phyloP scores from a whole-genome alignment of 2,329 filamentous ascomycete species.

The Paracoccidioides lutzii region DNA sequence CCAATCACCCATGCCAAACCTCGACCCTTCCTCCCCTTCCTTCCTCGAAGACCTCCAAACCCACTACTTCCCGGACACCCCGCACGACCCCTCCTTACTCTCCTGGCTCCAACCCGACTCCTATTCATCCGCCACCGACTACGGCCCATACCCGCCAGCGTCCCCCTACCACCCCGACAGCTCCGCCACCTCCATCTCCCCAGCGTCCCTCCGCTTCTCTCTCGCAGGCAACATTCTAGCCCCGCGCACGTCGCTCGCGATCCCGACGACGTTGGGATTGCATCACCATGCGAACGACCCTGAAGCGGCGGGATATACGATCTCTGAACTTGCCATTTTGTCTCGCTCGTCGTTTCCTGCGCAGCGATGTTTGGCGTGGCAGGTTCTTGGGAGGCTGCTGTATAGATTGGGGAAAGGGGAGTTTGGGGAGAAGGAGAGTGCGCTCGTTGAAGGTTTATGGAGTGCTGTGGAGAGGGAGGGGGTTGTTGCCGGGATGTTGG shows the following conservation, averaged over 20 bases:
- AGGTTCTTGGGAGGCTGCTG: conserved; percentile 73
- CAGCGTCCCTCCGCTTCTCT: conserved; percentile 74
- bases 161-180: conserved; percentile 74
- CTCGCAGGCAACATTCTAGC: conserved; percentile 71
- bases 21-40: conserved; percentile 69
- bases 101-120: conserved; percentile 76
- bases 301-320: conserved; percentile 86
- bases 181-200: conserved; percentile 47
- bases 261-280: conserved; percentile 66
- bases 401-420: conserved; percentile 69
- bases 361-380: conserved; percentile 83
- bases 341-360: conserved; percentile 70
- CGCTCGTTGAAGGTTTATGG: conserved; percentile 72
- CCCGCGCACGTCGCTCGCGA: conserved; percentile 57
- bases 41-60: conserved; percentile 75
- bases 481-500: conserved; percentile 62
- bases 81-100: conserved; percentile 70
- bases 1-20: conserved; percentile 47
- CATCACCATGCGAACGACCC: conserved; percentile 91
- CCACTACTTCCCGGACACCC: conserved; percentile 85
- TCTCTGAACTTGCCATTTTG: conserved; percentile 70
- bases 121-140: conserved; percentile 47
- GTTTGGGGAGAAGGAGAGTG: conserved; percentile 48
- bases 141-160: conserved; percentile 39
- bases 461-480: conserved; percentile 59